Evolutionary conservation across 495 filamentous ascomycete genomes (phyloP).

Genomic region (Delitschia confertaspora): DNA sequence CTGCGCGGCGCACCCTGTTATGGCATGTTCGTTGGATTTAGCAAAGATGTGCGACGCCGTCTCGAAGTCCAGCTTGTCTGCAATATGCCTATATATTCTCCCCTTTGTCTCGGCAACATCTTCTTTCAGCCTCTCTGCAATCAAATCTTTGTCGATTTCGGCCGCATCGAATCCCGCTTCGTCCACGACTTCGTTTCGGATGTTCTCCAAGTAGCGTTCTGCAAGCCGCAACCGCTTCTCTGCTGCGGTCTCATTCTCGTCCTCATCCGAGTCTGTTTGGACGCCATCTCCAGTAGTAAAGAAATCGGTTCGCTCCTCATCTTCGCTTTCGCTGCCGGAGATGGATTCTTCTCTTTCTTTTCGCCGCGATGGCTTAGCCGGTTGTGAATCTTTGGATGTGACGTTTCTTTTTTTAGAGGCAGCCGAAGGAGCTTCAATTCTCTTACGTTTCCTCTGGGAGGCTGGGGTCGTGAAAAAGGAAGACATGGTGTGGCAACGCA

Average conservation of each 20-base stretch:
- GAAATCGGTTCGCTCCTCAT: constrained; percentile 38
- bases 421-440: constrained; percentile 21
- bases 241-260: constrained; percentile 73
- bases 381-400: constrained; percentile 8
- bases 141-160: constrained; percentile 83
- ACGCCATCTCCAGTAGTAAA: constrained; percentile 33
- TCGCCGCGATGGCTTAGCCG: constrained; percentile 19
- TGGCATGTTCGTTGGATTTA: constrained; percentile 63
- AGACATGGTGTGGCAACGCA: constrained; percentile 28
- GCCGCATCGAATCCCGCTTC: constrained; percentile 81
- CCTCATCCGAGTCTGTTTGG: constrained; percentile 45
- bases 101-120: constrained; percentile 94
- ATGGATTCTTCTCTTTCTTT: constrained; percentile 51
- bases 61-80: constrained; percentile 56
- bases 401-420: constrained; percentile 26
- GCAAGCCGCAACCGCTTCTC: constrained; percentile 81
- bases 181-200: constrained; percentile 62
- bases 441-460: constrained; percentile 38
- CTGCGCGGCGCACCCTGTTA: constrained; percentile 70
- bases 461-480: constrained; percentile 39
- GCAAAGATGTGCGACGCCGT: constrained; percentile 59
- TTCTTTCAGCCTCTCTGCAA: constrained; percentile 80
- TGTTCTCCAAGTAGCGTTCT: constrained; percentile 86
- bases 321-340: constrained; percentile 68
- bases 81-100: constrained; percentile 70